These are phyloP conservation scores for Fusarium continuum DNA, from an alignment of 2,329 filamentous ascomycete genomes.

Conservation along the genomic window DNA sequence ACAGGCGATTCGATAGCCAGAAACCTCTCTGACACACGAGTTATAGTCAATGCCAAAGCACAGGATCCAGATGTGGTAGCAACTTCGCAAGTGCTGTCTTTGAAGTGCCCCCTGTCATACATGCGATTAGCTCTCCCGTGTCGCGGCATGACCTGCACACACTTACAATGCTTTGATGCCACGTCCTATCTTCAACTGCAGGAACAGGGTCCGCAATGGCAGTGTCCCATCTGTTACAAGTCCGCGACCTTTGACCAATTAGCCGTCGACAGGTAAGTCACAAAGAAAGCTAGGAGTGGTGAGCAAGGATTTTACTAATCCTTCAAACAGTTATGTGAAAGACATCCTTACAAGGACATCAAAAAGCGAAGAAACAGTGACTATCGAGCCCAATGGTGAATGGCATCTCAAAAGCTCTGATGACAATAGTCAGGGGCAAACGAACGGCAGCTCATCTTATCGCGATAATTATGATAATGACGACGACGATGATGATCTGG, in stretches of 20 bases:
- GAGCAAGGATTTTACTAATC: slow-evolving; percentile 21
- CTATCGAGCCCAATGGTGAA: slow-evolving; percentile 84
- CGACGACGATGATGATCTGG: slow-evolving; percentile 61
- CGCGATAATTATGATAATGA: slow-evolving; percentile 46
- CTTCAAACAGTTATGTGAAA: slow-evolving; percentile 74
- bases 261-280: slow-evolving; percentile 82
- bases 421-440: slow-evolving; percentile 42
- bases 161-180: slow-evolving; percentile 95
- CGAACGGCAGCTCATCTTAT: slow-evolving; percentile 42
- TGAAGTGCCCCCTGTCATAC: slow-evolving; percentile 93
- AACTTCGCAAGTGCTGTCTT: slow-evolving; percentile 85
- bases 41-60: slow-evolving; percentile 78
- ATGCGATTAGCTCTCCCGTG: slow-evolving; percentile 83
- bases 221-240: slow-evolving; percentile 94
- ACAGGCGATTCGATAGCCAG: slow-evolving; percentile 14
- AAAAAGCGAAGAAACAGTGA: slow-evolving; percentile 80
- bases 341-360: slow-evolving; percentile 83
- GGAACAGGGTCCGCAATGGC: slow-evolving; percentile 95
- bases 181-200: slow-evolving; percentile 92
- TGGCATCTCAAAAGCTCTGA: slow-evolving; percentile 66
- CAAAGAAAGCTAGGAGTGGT: neutral
- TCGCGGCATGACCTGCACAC: slow-evolving; percentile 80
- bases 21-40: slow-evolving; percentile 31
- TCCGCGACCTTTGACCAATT: slow-evolving; percentile 81
- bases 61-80: slow-evolving; percentile 90